Evolutionary conservation across 1,139 yeast genomes (phyloP).

Genomic region (Hansenula anomala): DNA sequence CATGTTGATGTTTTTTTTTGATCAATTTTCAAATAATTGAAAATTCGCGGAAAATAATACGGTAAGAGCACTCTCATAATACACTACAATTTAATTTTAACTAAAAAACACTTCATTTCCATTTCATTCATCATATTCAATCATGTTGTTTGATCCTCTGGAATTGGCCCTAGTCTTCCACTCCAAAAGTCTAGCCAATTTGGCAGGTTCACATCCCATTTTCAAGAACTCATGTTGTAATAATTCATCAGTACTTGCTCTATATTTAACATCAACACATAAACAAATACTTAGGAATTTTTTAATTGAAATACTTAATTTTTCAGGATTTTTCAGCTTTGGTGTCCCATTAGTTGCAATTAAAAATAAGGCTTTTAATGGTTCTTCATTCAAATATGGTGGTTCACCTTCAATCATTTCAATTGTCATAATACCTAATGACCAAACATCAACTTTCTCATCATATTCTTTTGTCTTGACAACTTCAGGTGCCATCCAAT

Average conservation of each 20-base stretch:
- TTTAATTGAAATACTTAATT: slow-evolving; percentile 72
- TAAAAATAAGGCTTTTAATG: slow-evolving; percentile 78
- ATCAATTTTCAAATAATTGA: too few species aligned
- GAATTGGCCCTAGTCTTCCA: slow-evolving; percentile 63
- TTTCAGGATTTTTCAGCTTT: slow-evolving; percentile 82
- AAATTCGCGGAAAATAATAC: too few species aligned
- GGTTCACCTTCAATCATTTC: slow-evolving; percentile 99
- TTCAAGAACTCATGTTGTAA: slow-evolving; percentile 74
- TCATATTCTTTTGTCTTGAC: slow-evolving; percentile 96
- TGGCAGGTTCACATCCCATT: slow-evolving; percentile 65
- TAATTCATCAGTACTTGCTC: slow-evolving; percentile 89
- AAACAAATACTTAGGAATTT: slow-evolving; percentile 86
- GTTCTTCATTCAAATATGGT: slow-evolving; percentile 95
- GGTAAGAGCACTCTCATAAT: too few species aligned
- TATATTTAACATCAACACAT: slow-evolving; percentile 89
- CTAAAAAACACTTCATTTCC: too few species aligned
- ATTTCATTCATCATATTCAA: too few species aligned
- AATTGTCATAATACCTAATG: slow-evolving; percentile 95
- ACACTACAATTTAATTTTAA: too few species aligned
- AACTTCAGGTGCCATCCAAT: slow-evolving; percentile 99
- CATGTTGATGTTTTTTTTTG: too few species aligned
- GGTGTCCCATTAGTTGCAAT: slow-evolving; percentile 98
- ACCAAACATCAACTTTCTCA: slow-evolving; percentile 97
- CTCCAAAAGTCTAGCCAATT: slow-evolving; percentile 64
- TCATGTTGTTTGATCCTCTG: too few species aligned